phyloP scores from a whole-genome alignment of 495 filamentous ascomycete genomes.

The Aspergillus sparsus region DNA sequence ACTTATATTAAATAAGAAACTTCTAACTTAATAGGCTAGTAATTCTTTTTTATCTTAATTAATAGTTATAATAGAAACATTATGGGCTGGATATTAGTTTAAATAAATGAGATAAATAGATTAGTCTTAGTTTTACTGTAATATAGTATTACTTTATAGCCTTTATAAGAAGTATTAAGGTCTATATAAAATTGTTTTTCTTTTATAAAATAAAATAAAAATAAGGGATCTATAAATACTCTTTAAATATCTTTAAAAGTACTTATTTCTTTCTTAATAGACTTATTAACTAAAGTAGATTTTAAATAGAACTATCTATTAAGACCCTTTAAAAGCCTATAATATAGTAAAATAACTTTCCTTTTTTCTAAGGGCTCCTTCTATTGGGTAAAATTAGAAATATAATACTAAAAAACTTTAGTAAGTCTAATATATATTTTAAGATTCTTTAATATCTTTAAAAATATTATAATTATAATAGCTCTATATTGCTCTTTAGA shows the following conservation, averaged over 20 bases:
- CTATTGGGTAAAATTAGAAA: too few species aligned
- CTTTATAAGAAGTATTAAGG: neutral
- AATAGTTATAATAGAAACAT: neutral
- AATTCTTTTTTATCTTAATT: neutral
- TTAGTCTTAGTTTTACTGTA: neutral
- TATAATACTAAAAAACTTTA: too few species aligned
- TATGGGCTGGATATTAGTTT: neutral
- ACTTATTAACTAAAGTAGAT: neutral
- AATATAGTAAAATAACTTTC: too few species aligned
- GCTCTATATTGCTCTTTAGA: too few species aligned
- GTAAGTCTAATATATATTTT: too few species aligned
- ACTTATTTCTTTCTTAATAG: neutral
- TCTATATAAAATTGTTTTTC: too few species aligned
- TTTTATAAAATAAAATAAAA: neutral
- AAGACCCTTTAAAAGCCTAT: too few species aligned
- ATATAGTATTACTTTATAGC: neutral
- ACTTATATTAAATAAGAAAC: constrained; percentile 2
- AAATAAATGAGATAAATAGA: neutral
- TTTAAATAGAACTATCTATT: too few species aligned
- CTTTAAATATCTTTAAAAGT: neutral
- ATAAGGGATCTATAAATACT: neutral
- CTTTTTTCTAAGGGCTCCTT: too few species aligned
- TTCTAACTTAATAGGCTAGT: neutral
- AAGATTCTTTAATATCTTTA: too few species aligned
- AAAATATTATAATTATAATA: too few species aligned